Evolutionary conservation across 768 basidiomycete genomes (phyloP), one percentile per base, ranked within the genome.

Genomic region (Lentinus tigrinus): DNA sequence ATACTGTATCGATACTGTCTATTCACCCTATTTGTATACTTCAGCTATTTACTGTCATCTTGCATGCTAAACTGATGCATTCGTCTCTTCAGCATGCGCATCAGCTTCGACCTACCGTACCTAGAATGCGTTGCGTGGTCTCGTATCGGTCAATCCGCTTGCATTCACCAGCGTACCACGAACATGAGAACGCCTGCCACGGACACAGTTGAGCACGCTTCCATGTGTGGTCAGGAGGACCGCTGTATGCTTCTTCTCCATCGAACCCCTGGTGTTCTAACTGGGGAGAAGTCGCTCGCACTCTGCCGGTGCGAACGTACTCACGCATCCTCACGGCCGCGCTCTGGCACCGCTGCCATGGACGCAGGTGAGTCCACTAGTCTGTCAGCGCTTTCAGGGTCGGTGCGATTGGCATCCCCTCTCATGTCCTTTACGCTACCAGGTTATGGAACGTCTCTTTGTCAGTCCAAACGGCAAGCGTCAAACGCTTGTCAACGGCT

Each of bases 201-300:
- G 58, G 58, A 44, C 23, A 21, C 27, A 54, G 34, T 59, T 49
- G n/a, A 26, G 17, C 4, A 3, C 21, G 47, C 52, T 59, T 59
- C 58, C 54, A 39, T 34, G n/a, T 34, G n/a, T 27, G 52, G 58
- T 59, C 58, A 59, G 28, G 47, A 49, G 58, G 52, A 16, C 19
- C 9, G 10, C 23, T 42, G 40, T 50, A 40, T 50, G 40, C 28
- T 39, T 34, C 28, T 38, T 46, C 26, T 44, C 46, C 36, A 44
- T 43, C 10, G 37, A 52, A 19, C 28, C 19, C 8, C 23, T 24
- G 43, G 21, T 19, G 19, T 46, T 46, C 43, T 9, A 23, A 10
- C 21, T 23, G 43, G 43, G 14, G 23, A 19, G 24, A 13, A 23
- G 13, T 6, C 11, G 43, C 24, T 23, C 43, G 23, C 43, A 13